These are phyloP conservation scores for Clarkia xantiana DNA, from an alignment of 345 rosid species.

Conservation along the genomic window DNA sequence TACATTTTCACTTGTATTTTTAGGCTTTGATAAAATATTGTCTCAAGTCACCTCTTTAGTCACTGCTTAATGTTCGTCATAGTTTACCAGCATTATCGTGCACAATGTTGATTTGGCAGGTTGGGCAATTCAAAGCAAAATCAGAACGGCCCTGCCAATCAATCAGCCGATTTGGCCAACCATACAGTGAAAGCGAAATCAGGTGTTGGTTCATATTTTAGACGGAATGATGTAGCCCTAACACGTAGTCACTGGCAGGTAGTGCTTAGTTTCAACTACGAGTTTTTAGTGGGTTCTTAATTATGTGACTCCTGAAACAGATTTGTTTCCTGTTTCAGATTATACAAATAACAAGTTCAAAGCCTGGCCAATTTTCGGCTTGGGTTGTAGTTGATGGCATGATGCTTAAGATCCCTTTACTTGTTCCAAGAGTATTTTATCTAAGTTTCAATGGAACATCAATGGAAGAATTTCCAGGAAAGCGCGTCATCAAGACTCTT, in stretches of 20 bases:
- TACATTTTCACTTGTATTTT: too few species aligned
- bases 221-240: slow-evolving; percentile 64
- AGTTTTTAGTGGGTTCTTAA: neutral
- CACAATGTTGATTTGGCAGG: slow-evolving; percentile 26
- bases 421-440: slow-evolving; percentile 65
- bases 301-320: slow-evolving; percentile 2
- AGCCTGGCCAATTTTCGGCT: slow-evolving; percentile 49
- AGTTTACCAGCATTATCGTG: slow-evolving; percentile 2
- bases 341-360: slow-evolving; percentile 59
- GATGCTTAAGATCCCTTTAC: slow-evolving; percentile 80
- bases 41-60: neutral
- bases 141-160: slow-evolving; percentile 16
- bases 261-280: neutral
- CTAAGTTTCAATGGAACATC: slow-evolving; percentile 55
- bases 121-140: slow-evolving; percentile 37
- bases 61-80: neutral
- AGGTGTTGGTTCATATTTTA: slow-evolving; percentile 72
- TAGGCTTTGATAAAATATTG: too few species aligned
- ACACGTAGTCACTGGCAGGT: slow-evolving; percentile 87
- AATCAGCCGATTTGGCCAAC: slow-evolving; percentile 16
- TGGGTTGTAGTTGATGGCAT: slow-evolving; percentile 89
- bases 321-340: slow-evolving; percentile 33
- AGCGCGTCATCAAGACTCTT: slow-evolving; percentile 62
- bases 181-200: slow-evolving; percentile 28
- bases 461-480: slow-evolving; percentile 65